Evolutionary conservation across 139 green algal genomes (phyloP), one percentile per base, ranked within the genome.

Genomic region (Bryopsis sp.): DNA sequence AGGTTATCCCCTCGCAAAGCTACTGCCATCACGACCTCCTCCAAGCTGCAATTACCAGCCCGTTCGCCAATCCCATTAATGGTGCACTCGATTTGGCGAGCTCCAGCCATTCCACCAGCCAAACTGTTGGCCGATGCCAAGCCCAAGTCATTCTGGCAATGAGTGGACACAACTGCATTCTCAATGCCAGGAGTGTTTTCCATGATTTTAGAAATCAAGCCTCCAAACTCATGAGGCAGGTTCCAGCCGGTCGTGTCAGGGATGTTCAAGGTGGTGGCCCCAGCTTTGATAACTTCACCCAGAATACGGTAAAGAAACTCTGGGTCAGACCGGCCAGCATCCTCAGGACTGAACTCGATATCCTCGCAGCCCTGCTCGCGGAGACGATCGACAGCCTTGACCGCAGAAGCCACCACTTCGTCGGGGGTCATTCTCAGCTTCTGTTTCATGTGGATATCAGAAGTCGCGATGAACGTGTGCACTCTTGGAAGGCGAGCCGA

Each of bases 41-140:
- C 94, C 73, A 98, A 71, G 0, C 84, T 95, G 0, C 94, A 91
- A 74, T 99, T 99, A 35, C 94, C 94, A 28, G 94, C 94, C 0
- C 94, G 80, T 84, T 99, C 94, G 4, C 94, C 94, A 60, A 99
- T 99, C 77, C 94, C 94, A 76, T 99, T 99, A 80, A 99, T 97
- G 26, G 94, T 99, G 77, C 89, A 96, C 86, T 99, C 94, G 24
- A 98, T 82, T 81, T 95, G 90, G 0, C 88, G 70, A 31, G 88
- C 86, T 34, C 85, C 87, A 29, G 35, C 70, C 72, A 79, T 79
- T 0, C 87, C 90, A 39, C 89, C 90, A 15, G 89, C 88, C 26
- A 99, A 84, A 28, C 78, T 89, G 87, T 98, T 99, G 71, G 92
- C 93, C 24, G 94, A 97, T 8, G 94, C 79, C 37, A 97, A 83